A percentile compares a stretch with the other conserved stretches of the same genome.
Evolutionary conservation across 495 filamentous ascomycete genomes (phyloP).

Genomic region (Hamigera avellanea): DNA sequence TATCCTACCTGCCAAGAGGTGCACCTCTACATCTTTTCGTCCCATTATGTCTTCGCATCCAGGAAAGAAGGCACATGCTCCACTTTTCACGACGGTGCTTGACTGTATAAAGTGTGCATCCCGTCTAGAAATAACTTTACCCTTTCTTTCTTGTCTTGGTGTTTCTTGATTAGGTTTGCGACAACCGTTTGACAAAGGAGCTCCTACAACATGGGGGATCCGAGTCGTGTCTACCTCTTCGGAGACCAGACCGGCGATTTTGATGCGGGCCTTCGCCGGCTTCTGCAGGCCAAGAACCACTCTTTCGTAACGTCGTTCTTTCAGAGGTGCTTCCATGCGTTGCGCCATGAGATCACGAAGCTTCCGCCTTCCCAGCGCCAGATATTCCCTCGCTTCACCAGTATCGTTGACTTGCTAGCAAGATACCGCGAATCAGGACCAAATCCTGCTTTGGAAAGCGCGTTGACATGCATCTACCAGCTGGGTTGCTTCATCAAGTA

Average conservation of each 20-base stretch:
- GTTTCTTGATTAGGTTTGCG: neutral
- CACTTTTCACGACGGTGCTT: neutral
- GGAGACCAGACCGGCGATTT: constrained; percentile 74
- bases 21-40: no score
- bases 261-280: constrained; percentile 50
- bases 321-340: constrained; percentile 45
- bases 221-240: constrained; percentile 42
- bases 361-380: constrained; percentile 48
- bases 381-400: constrained; percentile 56
- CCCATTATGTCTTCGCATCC: no score
- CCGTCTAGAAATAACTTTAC: neutral
- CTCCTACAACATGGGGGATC: constrained; percentile 16
- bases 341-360: constrained; percentile 51
- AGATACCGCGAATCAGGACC: constrained; percentile 44
- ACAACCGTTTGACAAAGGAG: neutral
- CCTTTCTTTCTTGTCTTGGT: neutral
- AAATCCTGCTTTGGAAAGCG: constrained; percentile 54
- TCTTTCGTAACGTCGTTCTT: constrained; percentile 55
- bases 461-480: constrained; percentile 58
- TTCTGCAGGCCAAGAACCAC: constrained; percentile 53
- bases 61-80: no score
- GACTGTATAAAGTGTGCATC: neutral
- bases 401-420: constrained; percentile 58
- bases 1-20: no score
- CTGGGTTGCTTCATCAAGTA: constrained; percentile 68